These are phyloP conservation scores for Lithospermum erythrorhizon DNA, from an alignment of 257 asterid genomes.

Conservation along the genomic window DNA sequence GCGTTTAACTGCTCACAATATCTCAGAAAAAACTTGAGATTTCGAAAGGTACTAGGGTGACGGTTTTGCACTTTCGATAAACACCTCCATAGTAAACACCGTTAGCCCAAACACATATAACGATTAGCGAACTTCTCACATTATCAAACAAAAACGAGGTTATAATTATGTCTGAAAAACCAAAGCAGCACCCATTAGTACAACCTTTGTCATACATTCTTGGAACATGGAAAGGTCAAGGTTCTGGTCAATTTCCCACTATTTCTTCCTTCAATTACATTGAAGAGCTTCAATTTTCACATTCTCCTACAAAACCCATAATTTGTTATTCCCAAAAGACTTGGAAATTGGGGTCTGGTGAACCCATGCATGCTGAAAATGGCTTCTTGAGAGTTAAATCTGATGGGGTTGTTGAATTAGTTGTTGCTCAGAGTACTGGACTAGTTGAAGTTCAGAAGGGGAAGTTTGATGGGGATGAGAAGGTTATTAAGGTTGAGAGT, in stretches of 20 bases:
- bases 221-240: constrained; percentile 67
- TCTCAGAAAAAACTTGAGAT: too few species aligned
- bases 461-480: constrained; percentile 30
- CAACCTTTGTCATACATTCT: constrained; percentile 38
- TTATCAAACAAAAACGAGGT: too few species aligned
- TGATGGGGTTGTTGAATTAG: constrained; percentile 58
- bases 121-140: too few species aligned
- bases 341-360: constrained; percentile 49
- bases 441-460: constrained; percentile 75
- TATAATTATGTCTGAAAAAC: neutral
- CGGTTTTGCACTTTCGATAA: too few species aligned
- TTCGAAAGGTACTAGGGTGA: too few species aligned
- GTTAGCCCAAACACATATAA: too few species aligned
- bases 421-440: constrained; percentile 75
- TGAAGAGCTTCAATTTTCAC: constrained; percentile 50
- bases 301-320: constrained; percentile 56
- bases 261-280: constrained; percentile 50
- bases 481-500: constrained; percentile 41
- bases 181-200: constrained; percentile 33
- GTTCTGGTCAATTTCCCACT: constrained; percentile 42
- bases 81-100: too few species aligned
- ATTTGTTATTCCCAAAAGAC: constrained; percentile 59
- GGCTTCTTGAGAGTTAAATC: constrained; percentile 61
- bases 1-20: too few species aligned
- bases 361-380: constrained; percentile 68